Evolutionary conservation across 179 eudicot species (phyloP).

Genomic region (Sideroxylon spinosum): DNA sequence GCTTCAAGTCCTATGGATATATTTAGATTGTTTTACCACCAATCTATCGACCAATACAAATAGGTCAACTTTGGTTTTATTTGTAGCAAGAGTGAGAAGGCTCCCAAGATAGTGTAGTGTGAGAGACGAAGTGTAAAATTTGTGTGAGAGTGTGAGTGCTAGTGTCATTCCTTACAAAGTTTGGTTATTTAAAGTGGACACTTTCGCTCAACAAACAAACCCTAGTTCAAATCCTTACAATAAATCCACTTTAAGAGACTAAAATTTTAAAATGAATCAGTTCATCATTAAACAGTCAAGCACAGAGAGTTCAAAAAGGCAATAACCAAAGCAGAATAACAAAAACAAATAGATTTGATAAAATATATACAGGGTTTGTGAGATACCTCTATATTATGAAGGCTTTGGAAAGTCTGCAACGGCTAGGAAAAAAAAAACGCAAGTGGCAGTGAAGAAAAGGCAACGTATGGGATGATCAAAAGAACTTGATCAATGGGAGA

Average conservation of each 20-base stretch:
- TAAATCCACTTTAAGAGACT: background rate
- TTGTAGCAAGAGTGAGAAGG: too few relatives aligned
- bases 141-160: too few relatives aligned
- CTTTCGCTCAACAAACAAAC: background rate
- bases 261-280: background rate
- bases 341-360: background rate
- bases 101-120: too few relatives aligned
- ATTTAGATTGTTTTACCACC: too few relatives aligned
- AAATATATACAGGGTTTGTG: background rate
- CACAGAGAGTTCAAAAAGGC: background rate
- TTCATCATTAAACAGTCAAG: background rate
- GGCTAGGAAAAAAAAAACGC: slow-evolving; percentile 3
- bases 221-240: background rate
- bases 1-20: too few relatives aligned
- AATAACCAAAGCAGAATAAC: background rate
- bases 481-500: background rate
- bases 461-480: background rate
- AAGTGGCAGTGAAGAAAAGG: background rate
- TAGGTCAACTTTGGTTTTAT: too few relatives aligned
- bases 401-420: slow-evolving; percentile 6
- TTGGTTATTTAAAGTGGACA: background rate
- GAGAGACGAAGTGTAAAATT: too few relatives aligned
- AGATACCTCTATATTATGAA: background rate
- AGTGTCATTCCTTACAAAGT: too few relatives aligned
- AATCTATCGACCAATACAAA: too few relatives aligned